phyloP scores from a whole-genome alignment of 495 filamentous ascomycete species.

The Gamarada debralockiae region DNA sequence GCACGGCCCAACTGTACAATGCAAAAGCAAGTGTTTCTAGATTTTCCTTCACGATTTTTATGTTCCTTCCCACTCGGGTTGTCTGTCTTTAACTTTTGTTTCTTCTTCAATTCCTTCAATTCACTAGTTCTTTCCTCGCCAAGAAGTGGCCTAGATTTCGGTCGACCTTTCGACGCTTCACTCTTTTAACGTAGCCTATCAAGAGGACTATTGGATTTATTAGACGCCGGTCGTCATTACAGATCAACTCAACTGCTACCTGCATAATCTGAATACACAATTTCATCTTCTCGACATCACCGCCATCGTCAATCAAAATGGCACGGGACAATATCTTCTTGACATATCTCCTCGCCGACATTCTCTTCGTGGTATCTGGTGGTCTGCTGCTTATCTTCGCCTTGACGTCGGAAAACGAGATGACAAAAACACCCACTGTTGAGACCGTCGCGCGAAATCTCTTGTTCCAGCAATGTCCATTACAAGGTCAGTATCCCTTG shows the following conservation, averaged over 20 bases:
- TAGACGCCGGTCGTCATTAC: constrained; percentile 46
- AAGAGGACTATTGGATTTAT: constrained; percentile 4
- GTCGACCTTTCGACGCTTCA: constrained; percentile 25
- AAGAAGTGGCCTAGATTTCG: constrained; percentile 1
- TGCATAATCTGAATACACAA: neutral
- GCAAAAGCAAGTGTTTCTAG: constrained; percentile 22
- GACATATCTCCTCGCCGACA: constrained; percentile 51
- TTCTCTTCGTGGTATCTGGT: constrained; percentile 61
- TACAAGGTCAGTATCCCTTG: constrained; percentile 44
- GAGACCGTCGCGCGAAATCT: constrained; percentile 55
- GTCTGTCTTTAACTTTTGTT: constrained; percentile 29
- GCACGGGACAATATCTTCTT: constrained; percentile 46
- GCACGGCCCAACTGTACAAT: neutral
- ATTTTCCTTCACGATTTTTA: constrained; percentile 23
- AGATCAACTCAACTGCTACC: neutral
- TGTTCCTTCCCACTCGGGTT: constrained; percentile 4
- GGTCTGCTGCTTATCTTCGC: constrained; percentile 60
- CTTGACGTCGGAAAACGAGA: constrained; percentile 49
- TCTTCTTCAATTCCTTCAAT: constrained; percentile 35
- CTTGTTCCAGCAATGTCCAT: constrained; percentile 55
- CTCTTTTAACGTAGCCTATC: constrained; percentile 28
- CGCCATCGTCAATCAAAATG: constrained; percentile 2
- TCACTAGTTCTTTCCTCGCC: constrained; percentile 11
- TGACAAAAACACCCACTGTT: constrained; percentile 40
- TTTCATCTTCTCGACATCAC: neutral